Percentiles rank a stretch among this genome's conserved stretches.
phyloP scores from a whole-genome alignment of 2,329 filamentous ascomycete genomes.

The Trichoderma koningiopsis region DNA sequence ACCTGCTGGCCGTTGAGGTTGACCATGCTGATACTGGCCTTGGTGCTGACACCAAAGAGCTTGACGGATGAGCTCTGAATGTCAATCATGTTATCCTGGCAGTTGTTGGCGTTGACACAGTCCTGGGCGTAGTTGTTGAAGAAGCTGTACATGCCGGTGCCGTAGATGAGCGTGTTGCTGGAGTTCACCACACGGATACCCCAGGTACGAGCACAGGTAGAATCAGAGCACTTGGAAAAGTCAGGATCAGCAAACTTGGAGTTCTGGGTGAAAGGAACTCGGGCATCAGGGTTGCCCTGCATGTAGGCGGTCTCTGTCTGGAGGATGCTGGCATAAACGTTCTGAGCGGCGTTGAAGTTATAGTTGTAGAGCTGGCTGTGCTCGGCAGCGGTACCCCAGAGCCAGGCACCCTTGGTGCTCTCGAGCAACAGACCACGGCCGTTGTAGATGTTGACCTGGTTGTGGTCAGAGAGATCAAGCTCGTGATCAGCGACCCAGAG shows the following conservation, averaged over 20 bases:
- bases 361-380: conserved; percentile 78
- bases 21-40: conserved; percentile 74
- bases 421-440: conserved; percentile 83
- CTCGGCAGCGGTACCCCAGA: conserved; percentile 75
- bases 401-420: conserved; percentile 72
- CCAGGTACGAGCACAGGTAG: conserved; percentile 72
- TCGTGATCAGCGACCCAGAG: conserved; percentile 92
- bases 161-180: conserved; percentile 67
- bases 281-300: conserved; percentile 78
- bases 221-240: conserved; percentile 60
- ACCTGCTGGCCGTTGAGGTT: conserved; percentile 58
- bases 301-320: conserved; percentile 91
- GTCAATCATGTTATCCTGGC: conserved; percentile 77
- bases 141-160: conserved; percentile 78
- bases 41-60: conserved; percentile 72
- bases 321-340: conserved; percentile 80
- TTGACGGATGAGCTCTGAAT: conserved; percentile 68
- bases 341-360: conserved; percentile 74
- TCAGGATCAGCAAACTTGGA: conserved; percentile 65
- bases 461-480: conserved; percentile 71
- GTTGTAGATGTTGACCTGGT: conserved; percentile 85
- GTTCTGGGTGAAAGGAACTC: conserved; percentile 64
- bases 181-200: conserved; percentile 72
- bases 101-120: conserved; percentile 68
- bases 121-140: conserved; percentile 78